Base-by-base conservation (phyloP, 805 yeast species). In the Sugiyamaella americana region DNA sequence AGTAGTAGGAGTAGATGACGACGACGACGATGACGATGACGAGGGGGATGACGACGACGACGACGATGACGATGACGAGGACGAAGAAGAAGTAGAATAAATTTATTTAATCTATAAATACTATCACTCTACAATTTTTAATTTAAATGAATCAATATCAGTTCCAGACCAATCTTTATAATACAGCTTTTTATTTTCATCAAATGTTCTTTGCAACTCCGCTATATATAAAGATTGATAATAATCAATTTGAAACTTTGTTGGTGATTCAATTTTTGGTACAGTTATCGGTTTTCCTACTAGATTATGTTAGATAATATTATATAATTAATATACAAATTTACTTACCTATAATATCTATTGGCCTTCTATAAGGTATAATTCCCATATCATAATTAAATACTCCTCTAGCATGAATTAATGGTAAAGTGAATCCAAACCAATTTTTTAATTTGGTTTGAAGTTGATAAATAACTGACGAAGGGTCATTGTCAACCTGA, bases 371-470 rank as follows among this genome's bases (percentile, higher is more conserved):
- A 62, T 78, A 89, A 1, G 98, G 98, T 48, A 93, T 65, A 24
- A 93, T 66, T 0, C 98, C 98, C 67, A 84, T 86, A 61, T 88
- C 96, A 58, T 89, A 86, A 58, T 91, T 87, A 66, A 91, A 89
- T 0, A 93, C 72, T 0, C 98, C 97, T 39, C 98, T 72, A 1
- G 96, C 96, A 61, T 86, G 82, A 67, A 93, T 84, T 41, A 93
- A 76, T 1, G 98, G 98, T 3, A 93, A 58, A 0, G 98, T 89
- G 65, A 91, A 91, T 1, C 91, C 93, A 44, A 80, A 73, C 32
- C 67, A 71, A 23, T 69, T 69, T 58, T 93, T 91, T 59, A 91
- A 61, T 79, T 87, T 78, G 29, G 74, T 63, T 63, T 91, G 98
- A 44, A 84, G 61, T 46, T 69, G 67, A 57, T 78, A 74, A 21